Conservation (phyloP, 495 filamentous ascomycete species). For the Halenospora varia region DNA sequence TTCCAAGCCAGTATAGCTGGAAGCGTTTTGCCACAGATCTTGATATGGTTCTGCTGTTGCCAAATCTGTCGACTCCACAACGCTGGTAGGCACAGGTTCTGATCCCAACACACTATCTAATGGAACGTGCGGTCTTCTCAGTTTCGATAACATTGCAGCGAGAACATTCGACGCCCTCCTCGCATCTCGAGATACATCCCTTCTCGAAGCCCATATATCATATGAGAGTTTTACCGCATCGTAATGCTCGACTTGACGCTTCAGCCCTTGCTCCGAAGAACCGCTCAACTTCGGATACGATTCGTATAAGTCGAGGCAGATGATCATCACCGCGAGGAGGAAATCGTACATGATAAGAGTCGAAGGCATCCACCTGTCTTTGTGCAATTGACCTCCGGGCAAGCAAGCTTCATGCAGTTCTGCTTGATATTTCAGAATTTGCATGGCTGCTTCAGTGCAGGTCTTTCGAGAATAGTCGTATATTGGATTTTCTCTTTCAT, state of each 20-base stretch:
- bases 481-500: constrained; percentile 50
- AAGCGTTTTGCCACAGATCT: too few species aligned
- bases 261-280: not conserved
- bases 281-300: constrained; percentile 22
- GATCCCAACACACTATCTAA: too few species aligned
- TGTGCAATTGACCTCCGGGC: constrained; percentile 33
- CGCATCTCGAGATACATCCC: constrained; percentile 28
- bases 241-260: not conserved
- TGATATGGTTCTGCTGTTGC: not conserved
- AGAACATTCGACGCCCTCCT: constrained; percentile 33
- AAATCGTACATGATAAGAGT: constrained; percentile 40
- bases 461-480: constrained; percentile 63
- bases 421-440: constrained; percentile 48
- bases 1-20: too few species aligned
- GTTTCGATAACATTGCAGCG: constrained; percentile 31
- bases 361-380: constrained; percentile 38
- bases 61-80: not conserved
- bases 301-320: constrained; percentile 40
- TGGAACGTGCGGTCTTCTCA: constrained; percentile 8
- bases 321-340: constrained; percentile 39
- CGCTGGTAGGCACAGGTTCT: not conserved
- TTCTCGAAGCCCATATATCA: constrained; percentile 28
- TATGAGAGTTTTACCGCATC: constrained; percentile 26
- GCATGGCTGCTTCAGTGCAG: constrained; percentile 65
- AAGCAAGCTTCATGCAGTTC: constrained; percentile 30